phyloP scores from a whole-genome alignment of 306 rosid species.

The Sphenostylis stenocarpa region DNA sequence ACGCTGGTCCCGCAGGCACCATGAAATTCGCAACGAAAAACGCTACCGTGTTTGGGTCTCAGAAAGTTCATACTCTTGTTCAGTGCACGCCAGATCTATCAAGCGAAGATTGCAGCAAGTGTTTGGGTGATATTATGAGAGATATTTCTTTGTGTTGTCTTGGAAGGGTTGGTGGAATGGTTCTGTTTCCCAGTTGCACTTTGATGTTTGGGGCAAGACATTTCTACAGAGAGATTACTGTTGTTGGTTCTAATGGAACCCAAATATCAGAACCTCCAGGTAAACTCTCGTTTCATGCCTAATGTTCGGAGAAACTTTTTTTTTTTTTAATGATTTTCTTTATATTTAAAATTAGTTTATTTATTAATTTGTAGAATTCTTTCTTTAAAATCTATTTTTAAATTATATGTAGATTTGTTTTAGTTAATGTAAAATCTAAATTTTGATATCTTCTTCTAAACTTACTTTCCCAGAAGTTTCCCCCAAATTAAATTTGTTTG shows the following conservation, averaged over 20 bases:
- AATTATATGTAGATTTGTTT: no score
- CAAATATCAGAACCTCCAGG: background rate
- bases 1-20: background rate
- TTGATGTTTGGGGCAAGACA: slow-evolving; percentile 13
- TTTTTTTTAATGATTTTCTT: no score
- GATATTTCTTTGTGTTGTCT: slow-evolving; percentile 21
- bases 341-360: no score
- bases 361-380: no score
- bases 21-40: slow-evolving; percentile 29
- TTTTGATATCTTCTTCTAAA: no score
- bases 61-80: slow-evolving; percentile 5
- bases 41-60: background rate
- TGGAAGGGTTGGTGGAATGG: slow-evolving; percentile 22
- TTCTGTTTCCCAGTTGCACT: slow-evolving; percentile 32
- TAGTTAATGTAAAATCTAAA: no score
- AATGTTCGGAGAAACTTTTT: no score
- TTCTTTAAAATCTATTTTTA: no score
- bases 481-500: no score
- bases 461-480: no score
- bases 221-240: background rate
- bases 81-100: slow-evolving; percentile 33
- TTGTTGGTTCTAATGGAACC: background rate
- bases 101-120: slow-evolving; percentile 9
- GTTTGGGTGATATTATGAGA: slow-evolving; percentile 28
- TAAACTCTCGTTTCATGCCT: background rate